phyloP scores from a whole-genome alignment of 169 alveolate species.

The Plasmodium sp. region DNA sequence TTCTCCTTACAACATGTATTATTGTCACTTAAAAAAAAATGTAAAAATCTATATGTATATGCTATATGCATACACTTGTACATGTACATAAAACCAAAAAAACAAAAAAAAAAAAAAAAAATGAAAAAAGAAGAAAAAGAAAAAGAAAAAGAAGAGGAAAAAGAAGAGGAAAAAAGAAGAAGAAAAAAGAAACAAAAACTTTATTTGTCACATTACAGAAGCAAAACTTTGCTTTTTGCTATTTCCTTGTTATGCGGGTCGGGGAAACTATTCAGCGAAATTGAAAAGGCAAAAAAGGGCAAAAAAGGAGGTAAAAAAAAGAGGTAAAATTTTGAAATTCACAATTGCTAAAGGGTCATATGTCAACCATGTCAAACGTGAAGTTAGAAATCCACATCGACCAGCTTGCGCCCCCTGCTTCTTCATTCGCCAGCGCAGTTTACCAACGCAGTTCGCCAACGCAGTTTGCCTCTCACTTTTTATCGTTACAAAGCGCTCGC shows the following conservation, averaged over 20 bases:
- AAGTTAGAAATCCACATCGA: not conserved
- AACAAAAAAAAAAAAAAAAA: not conserved
- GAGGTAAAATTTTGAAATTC: not conserved
- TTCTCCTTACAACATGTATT: slow-evolving; percentile 11
- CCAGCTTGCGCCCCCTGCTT: not conserved
- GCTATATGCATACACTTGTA: not conserved
- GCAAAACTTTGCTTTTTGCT: not conserved
- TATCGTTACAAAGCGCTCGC: not conserved
- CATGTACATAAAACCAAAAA: not conserved
- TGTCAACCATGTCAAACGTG: not conserved
- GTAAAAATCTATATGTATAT: not conserved
- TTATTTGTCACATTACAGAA: not conserved
- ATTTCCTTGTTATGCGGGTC: not conserved
- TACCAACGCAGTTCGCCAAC: not conserved
- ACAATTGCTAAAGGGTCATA: not conserved
- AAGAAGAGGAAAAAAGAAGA: not conserved
- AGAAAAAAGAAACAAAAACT: not conserved
- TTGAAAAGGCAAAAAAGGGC: not conserved
- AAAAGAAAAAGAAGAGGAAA: not conserved
- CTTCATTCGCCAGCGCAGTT: not conserved
- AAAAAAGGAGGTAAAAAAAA: not conserved
- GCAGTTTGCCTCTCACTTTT: too few species aligned
- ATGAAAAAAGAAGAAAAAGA: not conserved
- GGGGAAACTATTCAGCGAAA: not conserved
- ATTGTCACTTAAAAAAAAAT: slow-evolving; percentile 40